These are phyloP conservation scores for Helianthus tuberosus DNA, from an alignment of 129 eudicot species.

Conservation along the genomic window DNA sequence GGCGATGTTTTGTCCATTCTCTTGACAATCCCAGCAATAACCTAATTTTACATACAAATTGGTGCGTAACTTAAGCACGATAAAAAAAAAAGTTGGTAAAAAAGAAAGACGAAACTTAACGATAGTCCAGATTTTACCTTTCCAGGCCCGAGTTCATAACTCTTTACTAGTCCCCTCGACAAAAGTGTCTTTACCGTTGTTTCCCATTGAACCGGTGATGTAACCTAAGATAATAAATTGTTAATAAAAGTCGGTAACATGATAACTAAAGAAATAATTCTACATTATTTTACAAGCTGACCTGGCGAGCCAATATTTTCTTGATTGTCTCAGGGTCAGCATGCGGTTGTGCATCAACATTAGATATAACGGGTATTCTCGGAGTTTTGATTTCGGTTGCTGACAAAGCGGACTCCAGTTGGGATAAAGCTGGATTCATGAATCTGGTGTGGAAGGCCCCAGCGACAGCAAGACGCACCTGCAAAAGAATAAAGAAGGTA, in stretches of 20 bases:
- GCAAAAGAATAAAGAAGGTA: not conserved
- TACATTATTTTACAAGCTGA: slow-evolving; percentile 11
- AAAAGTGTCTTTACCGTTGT: slow-evolving; percentile 78
- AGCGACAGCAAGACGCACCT: slow-evolving; percentile 97
- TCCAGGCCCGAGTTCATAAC: slow-evolving; percentile 98
- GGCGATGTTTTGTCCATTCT: slow-evolving; percentile 83
- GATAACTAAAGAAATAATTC: not conserved
- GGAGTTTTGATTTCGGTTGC: slow-evolving; percentile 76
- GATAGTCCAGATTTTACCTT: slow-evolving; percentile 49
- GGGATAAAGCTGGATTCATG: slow-evolving; percentile 95
- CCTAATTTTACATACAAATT: slow-evolving; percentile 47
- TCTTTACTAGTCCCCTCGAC: slow-evolving; percentile 66
- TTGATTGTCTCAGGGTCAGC: slow-evolving; percentile 83
- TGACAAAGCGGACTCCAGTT: slow-evolving; percentile 88
- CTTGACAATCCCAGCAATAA: slow-evolving; percentile 90
- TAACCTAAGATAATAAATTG: slow-evolving; percentile 58
- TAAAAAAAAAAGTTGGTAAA: not conserved
- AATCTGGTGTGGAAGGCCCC: slow-evolving; percentile 93
- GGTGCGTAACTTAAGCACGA: slow-evolving; percentile 1
- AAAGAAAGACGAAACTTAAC: not conserved
- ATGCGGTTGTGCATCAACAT: slow-evolving; percentile 95
- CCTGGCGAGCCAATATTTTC: slow-evolving; percentile 95
- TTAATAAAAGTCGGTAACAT: not conserved
- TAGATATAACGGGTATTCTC: slow-evolving; percentile 90
- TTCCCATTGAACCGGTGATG: slow-evolving; percentile 99